Percentiles rank a stretch among this genome's conserved stretches.
These are phyloP conservation scores for Botrytis medusae DNA, from an alignment of 2,329 filamentous ascomycete genomes.

Conservation along the genomic window DNA sequence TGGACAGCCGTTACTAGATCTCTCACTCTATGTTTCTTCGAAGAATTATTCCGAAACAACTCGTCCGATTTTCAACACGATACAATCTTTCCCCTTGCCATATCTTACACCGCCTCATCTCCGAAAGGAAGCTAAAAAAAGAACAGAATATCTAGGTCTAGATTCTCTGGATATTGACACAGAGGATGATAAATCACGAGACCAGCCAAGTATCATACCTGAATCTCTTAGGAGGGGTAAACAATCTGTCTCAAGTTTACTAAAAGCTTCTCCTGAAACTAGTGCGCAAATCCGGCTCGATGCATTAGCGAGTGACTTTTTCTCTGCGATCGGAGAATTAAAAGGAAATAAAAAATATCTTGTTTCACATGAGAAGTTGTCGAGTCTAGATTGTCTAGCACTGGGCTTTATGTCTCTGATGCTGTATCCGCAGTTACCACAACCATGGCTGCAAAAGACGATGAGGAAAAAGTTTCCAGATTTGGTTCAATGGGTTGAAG, in stretches of 20 bases:
- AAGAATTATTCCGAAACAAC: conserved; percentile 81
- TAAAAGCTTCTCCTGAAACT: conserved; percentile 67
- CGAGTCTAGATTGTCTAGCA: conserved; percentile 74
- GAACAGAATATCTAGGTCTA: conserved; percentile 69
- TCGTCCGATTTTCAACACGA: conserved; percentile 73
- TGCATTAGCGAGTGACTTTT: conserved; percentile 67
- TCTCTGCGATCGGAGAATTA: conserved; percentile 68
- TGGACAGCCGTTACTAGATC: conserved; percentile 76
- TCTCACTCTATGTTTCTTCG: conserved; percentile 86
- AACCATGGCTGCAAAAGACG: conserved; percentile 60
- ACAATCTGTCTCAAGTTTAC: conserved; percentile 53
- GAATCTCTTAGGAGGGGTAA: conserved; percentile 38
- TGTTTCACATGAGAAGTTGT: conserved; percentile 51
- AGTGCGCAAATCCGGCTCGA: conserved; percentile 74
- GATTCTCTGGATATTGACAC: conserved; percentile 64
- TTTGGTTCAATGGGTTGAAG: conserved; percentile 47
- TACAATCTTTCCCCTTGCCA: conserved; percentile 83
- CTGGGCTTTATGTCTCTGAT: conserved; percentile 79
- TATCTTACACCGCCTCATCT: conserved; percentile 79
- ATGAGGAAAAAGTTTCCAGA: conserved; percentile 51
- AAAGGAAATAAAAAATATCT: conserved; percentile 57
- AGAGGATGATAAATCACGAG: conserved; percentile 40
- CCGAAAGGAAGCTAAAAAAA: conserved; percentile 66
- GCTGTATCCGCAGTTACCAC: conserved; percentile 59
- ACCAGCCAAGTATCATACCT: conserved; percentile 40